Percentiles rank a stretch among this genome's conserved stretches.
These are phyloP conservation scores for Debaryomyces subglobosus DNA, from an alignment of 1,139 yeast genomes.

Conservation along the genomic window DNA sequence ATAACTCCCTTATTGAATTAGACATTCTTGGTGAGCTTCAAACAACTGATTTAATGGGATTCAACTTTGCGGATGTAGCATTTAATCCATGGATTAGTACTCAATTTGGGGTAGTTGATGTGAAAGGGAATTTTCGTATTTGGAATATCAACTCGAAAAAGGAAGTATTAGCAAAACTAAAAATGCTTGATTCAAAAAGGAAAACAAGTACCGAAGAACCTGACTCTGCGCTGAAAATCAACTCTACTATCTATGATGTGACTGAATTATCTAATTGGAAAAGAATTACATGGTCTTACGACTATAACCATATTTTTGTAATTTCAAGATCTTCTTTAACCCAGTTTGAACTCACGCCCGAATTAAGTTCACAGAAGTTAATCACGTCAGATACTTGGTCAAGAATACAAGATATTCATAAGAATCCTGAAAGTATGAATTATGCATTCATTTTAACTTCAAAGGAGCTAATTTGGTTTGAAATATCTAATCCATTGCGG, in stretches of 20 bases:
- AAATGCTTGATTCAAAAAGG: slow-evolving; percentile 10
- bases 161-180: slow-evolving; percentile 9
- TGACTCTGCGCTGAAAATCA: slow-evolving; percentile 1
- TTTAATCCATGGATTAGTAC: slow-evolving; percentile 43
- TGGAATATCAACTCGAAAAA: slow-evolving; percentile 29
- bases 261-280: slow-evolving; percentile 62
- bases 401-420: slow-evolving; percentile 48
- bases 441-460: slow-evolving; percentile 57
- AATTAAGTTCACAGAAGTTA: slow-evolving; percentile 29
- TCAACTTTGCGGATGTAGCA: slow-evolving; percentile 49
- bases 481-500: slow-evolving; percentile 25
- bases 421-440: slow-evolving; percentile 16
- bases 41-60: slow-evolving; percentile 25
- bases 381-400: slow-evolving; percentile 64
- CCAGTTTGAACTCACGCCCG: slow-evolving; percentile 26
- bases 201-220: slow-evolving; percentile 15
- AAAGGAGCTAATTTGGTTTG: slow-evolving; percentile 58
- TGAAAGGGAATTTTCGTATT: slow-evolving; percentile 53
- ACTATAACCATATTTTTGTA: slow-evolving; percentile 34
- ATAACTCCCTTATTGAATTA: slow-evolving; percentile 16
- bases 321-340: slow-evolving; percentile 50
- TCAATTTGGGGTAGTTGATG: slow-evolving; percentile 51
- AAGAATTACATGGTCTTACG: slow-evolving; percentile 49
- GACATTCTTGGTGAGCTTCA: slow-evolving; percentile 26
- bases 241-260: slow-evolving; percentile 38